Evolutionary conservation across 1,284 basidiomycete genomes (phyloP).

Genomic region (Phellinidium pouzarii): DNA sequence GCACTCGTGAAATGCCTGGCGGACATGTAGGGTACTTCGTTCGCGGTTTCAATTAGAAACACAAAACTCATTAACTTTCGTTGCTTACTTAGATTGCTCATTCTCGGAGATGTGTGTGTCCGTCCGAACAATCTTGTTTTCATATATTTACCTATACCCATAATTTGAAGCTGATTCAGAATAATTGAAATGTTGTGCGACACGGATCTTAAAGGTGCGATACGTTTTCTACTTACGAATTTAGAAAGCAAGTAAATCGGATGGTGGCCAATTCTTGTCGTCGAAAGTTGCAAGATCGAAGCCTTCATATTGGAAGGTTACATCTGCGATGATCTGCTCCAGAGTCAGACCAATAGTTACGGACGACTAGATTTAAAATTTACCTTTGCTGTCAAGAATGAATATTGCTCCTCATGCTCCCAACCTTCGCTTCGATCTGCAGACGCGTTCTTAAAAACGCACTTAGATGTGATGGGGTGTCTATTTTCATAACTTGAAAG

Average conservation of each 20-base stretch:
- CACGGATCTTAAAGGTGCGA: constrained; percentile 86
- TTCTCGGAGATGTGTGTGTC: constrained; percentile 96
- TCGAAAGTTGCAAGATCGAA: constrained; percentile 99
- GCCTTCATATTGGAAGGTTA: constrained; percentile 92
- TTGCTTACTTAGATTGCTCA: constrained; percentile 81
- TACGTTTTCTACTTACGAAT: constrained; percentile 95
- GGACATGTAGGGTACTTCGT: too few relatives aligned
- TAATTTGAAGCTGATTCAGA: constrained; percentile 85
- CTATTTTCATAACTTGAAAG: constrained; percentile 85
- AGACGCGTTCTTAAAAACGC: constrained; percentile 78
- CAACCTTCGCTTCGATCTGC: constrained; percentile 89
- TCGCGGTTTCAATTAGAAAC: too few relatives aligned
- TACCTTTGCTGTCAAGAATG: constrained; percentile 94
- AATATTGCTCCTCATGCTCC: constrained; percentile 97
- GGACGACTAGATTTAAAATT: constrained; percentile 14
- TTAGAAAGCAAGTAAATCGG: constrained; percentile 91
- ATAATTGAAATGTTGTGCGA: constrained; percentile 85
- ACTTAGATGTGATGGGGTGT: constrained; percentile 94
- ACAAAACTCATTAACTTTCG: too few relatives aligned
- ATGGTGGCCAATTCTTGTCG: constrained; percentile 94
- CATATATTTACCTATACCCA: constrained; percentile 99
- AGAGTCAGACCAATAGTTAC: background rate
- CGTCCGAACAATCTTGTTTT: constrained; percentile 98
- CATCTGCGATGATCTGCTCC: constrained; percentile 85
- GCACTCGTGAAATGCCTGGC: too few relatives aligned